Conservation (phyloP, 192 early-diverging fungal species). For the Phycomyces blakesleeanus region DNA sequence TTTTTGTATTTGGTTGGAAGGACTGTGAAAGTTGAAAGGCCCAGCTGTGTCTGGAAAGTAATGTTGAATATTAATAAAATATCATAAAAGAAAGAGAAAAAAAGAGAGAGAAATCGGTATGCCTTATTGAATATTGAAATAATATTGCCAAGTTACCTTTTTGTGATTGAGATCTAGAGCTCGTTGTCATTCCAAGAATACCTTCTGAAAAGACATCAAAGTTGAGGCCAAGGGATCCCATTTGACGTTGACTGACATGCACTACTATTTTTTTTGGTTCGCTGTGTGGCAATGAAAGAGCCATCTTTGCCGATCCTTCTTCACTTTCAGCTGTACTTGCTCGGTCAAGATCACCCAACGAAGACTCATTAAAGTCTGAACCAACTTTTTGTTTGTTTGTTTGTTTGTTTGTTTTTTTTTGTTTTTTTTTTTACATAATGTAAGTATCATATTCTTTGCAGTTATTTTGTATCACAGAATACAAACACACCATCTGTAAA, state of each 20-base stretch:
- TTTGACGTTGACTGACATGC: constrained; percentile 9
- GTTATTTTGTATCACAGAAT: background rate
- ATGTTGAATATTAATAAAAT: background rate
- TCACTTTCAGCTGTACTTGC: constrained; percentile 1
- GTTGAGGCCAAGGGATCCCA: constrained; percentile 1
- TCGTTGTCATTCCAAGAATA: constrained; percentile 5
- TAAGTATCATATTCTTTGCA: background rate
- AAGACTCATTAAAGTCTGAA: constrained; percentile 31
- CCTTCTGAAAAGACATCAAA: constrained; percentile 8
- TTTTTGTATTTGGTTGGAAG: constrained; percentile 15
- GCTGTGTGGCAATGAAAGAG: constrained; percentile 27
- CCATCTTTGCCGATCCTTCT: constrained; percentile 2
- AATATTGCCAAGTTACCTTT: too few species aligned
- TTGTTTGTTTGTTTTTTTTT: too few species aligned
- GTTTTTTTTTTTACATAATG: background rate
- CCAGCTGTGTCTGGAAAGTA: background rate
- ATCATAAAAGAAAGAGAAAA: background rate
- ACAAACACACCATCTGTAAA: constrained; percentile 26
- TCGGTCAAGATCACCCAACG: constrained; percentile 29
- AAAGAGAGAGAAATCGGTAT: too few species aligned
- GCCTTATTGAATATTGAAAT: too few species aligned
- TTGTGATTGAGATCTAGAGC: too few species aligned
- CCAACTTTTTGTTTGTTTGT: constrained; percentile 31
- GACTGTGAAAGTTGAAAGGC: background rate
- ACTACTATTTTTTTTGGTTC: constrained; percentile 11